These are phyloP conservation scores for Panaeolus papilionaceus DNA, from an alignment of 768 basidiomycete species.

Conservation along the genomic window DNA sequence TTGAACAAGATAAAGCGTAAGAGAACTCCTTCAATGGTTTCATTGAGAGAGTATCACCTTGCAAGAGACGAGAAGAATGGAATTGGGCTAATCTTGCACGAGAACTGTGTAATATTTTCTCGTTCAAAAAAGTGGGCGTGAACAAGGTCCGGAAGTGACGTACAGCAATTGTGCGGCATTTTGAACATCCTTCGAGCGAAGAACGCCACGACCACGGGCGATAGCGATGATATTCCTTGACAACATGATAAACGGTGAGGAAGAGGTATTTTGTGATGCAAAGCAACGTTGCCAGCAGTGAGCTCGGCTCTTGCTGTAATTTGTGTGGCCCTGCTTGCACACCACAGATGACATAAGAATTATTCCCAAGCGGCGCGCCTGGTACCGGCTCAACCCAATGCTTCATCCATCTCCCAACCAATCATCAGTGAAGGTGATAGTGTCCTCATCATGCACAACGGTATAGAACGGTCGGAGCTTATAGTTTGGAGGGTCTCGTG, in stretches of 20 bases:
- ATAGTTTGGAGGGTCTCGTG: too few relatives aligned
- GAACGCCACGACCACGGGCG: constrained; percentile 63
- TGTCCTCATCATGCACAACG: not conserved
- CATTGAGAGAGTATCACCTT: constrained; percentile 54
- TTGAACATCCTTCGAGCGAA: constrained; percentile 42
- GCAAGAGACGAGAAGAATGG: constrained; percentile 71
- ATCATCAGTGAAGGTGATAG: not conserved
- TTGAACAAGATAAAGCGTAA: not conserved
- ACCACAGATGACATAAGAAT: constrained; percentile 8
- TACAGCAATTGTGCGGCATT: constrained; percentile 32
- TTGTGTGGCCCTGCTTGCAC: constrained; percentile 26
- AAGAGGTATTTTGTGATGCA: constrained; percentile 15
- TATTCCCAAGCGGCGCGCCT: constrained; percentile 1
- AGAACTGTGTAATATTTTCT: constrained; percentile 46
- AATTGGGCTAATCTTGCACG: constrained; percentile 64
- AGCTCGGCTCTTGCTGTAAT: constrained; percentile 22
- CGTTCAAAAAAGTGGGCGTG: constrained; percentile 8
- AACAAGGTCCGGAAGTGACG: constrained; percentile 18
- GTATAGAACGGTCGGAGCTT: too few relatives aligned
- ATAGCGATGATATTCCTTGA: constrained; percentile 72
- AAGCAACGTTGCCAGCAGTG: constrained; percentile 14
- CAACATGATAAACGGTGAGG: constrained; percentile 53
- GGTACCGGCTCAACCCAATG: not conserved
- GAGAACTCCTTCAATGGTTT: not conserved
- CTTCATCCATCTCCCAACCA: constrained; percentile 12